Evolutionary conservation across 1,284 basidiomycete genomes (phyloP).

Genomic region (Somion occarium): DNA sequence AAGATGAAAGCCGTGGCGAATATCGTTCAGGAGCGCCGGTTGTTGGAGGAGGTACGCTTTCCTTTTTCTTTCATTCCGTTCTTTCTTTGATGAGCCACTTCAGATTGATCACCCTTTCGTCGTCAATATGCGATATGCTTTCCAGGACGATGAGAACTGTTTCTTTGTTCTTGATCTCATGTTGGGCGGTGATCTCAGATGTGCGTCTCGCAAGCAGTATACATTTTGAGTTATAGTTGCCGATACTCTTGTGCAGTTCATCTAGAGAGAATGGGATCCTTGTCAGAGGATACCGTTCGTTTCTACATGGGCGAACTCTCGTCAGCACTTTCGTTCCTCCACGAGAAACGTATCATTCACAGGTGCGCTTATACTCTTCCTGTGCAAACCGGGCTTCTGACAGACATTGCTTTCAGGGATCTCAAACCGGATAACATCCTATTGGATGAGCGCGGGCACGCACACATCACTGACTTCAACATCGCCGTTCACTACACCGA

Average conservation of each 20-base stretch:
- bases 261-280: slow-evolving; percentile 80
- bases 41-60: slow-evolving; percentile 79
- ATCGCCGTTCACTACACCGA: slow-evolving; percentile 97
- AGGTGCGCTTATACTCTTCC: slow-evolving; percentile 54
- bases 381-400: slow-evolving; percentile 30
- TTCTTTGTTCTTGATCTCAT: slow-evolving; percentile 99
- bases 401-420: slow-evolving; percentile 55
- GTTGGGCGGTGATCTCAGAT: slow-evolving; percentile 95
- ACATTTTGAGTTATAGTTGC: slow-evolving; percentile 19
- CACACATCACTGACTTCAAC: slow-evolving; percentile 97
- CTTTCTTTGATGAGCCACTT: slow-evolving; percentile 1
- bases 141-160: slow-evolving; percentile 99
- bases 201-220: slow-evolving; percentile 46
- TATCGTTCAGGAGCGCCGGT: slow-evolving; percentile 89
- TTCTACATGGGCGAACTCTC: slow-evolving; percentile 92
- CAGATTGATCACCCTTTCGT: slow-evolving; percentile 96
- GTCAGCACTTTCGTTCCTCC: slow-evolving; percentile 87
- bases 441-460: slow-evolving; percentile 92
- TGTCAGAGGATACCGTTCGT: slow-evolving; percentile 82
- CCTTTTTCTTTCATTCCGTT: slow-evolving; percentile 9
- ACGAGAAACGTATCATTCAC: slow-evolving; percentile 92
- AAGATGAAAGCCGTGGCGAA: slow-evolving; percentile 98
- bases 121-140: slow-evolving; percentile 96
- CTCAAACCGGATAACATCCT: slow-evolving; percentile 98
- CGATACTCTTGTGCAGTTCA: slow-evolving; percentile 63